phyloP scores from a whole-genome alignment of 148 eudicot genomes.

The Persicaria tinctoria region DNA sequence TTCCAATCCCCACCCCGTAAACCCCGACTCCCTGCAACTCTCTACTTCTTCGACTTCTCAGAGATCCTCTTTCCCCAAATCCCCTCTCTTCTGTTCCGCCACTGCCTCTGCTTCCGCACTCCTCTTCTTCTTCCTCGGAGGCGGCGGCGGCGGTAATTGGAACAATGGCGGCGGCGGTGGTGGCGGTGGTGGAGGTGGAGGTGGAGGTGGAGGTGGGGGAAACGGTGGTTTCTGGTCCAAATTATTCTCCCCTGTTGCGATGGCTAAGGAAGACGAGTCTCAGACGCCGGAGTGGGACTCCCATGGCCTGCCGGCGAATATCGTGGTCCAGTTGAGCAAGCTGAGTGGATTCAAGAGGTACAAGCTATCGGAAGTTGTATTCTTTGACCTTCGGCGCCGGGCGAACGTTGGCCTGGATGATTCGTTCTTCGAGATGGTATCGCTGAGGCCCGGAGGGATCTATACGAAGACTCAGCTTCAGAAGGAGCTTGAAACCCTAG shows the following conservation, averaged over 20 bases:
- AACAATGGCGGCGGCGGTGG: constrained; percentile 24
- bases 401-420: constrained; percentile 59
- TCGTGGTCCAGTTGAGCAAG: constrained; percentile 53
- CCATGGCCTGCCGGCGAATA: constrained; percentile 74
- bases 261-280: constrained; percentile 47
- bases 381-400: constrained; percentile 39
- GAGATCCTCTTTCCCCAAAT: constrained; percentile 19
- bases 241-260: constrained; percentile 33
- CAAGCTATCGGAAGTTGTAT: constrained; percentile 59
- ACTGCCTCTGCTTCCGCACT: constrained; percentile 31
- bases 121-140: constrained; percentile 21
- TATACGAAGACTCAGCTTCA: constrained; percentile 80
- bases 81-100: constrained; percentile 22
- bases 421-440: constrained; percentile 79
- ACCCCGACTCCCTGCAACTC: constrained; percentile 11
- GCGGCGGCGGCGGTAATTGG: constrained; percentile 15
- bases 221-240: constrained; percentile 48
- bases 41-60: constrained; percentile 1
- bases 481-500: constrained; percentile 74
- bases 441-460: constrained; percentile 58
- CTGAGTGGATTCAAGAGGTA: constrained; percentile 76
- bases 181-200: constrained; percentile 21
- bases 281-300: constrained; percentile 52
- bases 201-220: constrained; percentile 34
- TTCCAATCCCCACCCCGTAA: constrained; percentile 8